Evolutionary conservation across 257 asterid species (phyloP), one percentile per base, ranked within the genome.

Genomic region (Solanum gracilifrons): DNA sequence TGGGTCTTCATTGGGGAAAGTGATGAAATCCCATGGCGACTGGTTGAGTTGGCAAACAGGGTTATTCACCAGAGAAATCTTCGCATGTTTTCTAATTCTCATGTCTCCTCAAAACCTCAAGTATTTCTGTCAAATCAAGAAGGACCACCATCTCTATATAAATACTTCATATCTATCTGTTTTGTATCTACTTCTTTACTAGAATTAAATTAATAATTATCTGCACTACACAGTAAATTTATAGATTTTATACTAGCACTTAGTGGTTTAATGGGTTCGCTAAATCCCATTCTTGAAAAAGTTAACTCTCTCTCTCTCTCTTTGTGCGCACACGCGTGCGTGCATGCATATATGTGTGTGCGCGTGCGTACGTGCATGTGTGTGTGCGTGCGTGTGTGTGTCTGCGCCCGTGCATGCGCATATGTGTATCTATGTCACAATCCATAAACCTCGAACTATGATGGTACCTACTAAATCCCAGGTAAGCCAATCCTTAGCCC

Each of bases 21-120:
- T 87, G 51, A 93, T 89, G 55, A 91, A 95, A 92, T 96, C 99
- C 98, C 99, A 91, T 5, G 95, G 93, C 23, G 93, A 89, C 51
- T 92, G 95, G 83, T 92, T 92, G 33, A 91, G 92, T 79, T 88
- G 90, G 39, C 93, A 92, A 31, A 89, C 35, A 88, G 18, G 6
- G 90, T 82, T n/a, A 62, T 85, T 60, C 25, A 74, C 5, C 10
- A 89, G 83, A 9, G 93, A 84, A 58, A 87, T 82, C 69, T 89
- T 88, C 51, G 91, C 95, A 74, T 89, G 87, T 82, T 90, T 92
- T 68, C 93, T 87, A 89, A 92, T 92, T 88, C 93, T 90, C 93
- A 89, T 91, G 90, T 33, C 76, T 32, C 62, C 72, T 10, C 48
- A 18, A 36, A 21, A 21, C 10, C 48, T 35, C 82, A 74, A 74